A percentile compares a stretch with the other conserved stretches of the same genome.
Evolutionary conservation across 2,329 filamentous ascomycete species (phyloP).

Genomic region (Exophiala sp.): DNA sequence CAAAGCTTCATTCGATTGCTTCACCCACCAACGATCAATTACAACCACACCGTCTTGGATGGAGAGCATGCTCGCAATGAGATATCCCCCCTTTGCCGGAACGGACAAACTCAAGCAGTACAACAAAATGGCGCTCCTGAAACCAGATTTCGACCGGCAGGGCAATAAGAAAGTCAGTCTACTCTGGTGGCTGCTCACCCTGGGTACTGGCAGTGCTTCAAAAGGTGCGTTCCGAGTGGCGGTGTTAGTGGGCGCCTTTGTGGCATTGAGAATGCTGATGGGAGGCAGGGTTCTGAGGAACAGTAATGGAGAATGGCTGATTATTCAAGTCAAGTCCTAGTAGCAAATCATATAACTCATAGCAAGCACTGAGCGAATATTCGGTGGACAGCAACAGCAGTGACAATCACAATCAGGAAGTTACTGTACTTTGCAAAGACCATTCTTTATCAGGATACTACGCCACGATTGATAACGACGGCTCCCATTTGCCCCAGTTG

Average conservation of each 20-base stretch:
- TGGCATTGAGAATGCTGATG: slow-evolving; percentile 12
- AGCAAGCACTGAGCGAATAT: background rate
- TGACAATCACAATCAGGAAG: too few relatives aligned
- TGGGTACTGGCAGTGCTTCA: slow-evolving; percentile 22
- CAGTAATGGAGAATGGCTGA: background rate
- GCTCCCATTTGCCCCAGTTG: background rate
- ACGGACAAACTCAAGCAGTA: slow-evolving; percentile 50
- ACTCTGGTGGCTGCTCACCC: slow-evolving; percentile 26
- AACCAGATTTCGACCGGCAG: slow-evolving; percentile 60
- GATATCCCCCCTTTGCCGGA: slow-evolving; percentile 60
- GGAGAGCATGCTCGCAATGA: slow-evolving; percentile 53
- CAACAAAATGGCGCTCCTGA: slow-evolving; percentile 48
- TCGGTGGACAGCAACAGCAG: too few relatives aligned
- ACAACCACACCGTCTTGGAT: slow-evolving; percentile 60
- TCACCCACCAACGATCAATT: slow-evolving; percentile 58
- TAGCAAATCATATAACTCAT: background rate
- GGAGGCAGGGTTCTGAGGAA: background rate
- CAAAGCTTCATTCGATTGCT: slow-evolving; percentile 62
- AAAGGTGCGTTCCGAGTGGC: slow-evolving; percentile 16
- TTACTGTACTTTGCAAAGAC: too few relatives aligned
- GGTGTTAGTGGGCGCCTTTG: slow-evolving; percentile 11
- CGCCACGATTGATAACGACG: too few relatives aligned
- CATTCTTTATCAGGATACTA: too few relatives aligned
- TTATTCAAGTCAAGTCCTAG: background rate
- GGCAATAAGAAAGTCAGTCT: slow-evolving; percentile 37